Evolutionary conservation across 1,284 basidiomycete species (phyloP).

Genomic region (Vanrija sp.): DNA sequence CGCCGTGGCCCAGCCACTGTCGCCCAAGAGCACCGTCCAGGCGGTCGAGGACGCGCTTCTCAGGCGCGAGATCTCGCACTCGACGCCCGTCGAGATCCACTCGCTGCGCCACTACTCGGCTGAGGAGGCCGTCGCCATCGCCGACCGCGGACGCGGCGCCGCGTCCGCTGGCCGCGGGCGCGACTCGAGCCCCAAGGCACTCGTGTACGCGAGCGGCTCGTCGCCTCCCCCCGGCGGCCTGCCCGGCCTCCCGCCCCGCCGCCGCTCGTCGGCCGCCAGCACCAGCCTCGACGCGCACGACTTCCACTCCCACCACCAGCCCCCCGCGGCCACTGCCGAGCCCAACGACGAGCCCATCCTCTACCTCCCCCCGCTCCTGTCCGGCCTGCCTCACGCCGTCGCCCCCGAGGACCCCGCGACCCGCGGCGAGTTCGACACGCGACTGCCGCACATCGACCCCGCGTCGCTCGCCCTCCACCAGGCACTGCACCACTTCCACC

Average conservation of each 20-base stretch:
- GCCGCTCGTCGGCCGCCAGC: slow-evolving; percentile 7
- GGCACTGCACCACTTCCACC: slow-evolving; percentile 71
- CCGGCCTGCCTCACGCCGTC: slow-evolving; percentile 54
- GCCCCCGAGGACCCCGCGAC: slow-evolving; percentile 24
- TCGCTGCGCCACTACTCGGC: background rate
- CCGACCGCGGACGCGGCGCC: background rate
- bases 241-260: slow-evolving; percentile 9
- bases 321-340: slow-evolving; percentile 56
- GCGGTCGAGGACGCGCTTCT: background rate
- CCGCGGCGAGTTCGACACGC: slow-evolving; percentile 62
- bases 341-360: slow-evolving; percentile 57
- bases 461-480: slow-evolving; percentile 78
- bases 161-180: slow-evolving; percentile 7
- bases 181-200: slow-evolving; percentile 15
- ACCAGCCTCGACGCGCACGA: slow-evolving; percentile 11
- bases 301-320: slow-evolving; percentile 51
- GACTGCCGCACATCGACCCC: slow-evolving; percentile 74
- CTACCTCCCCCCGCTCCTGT: slow-evolving; percentile 74
- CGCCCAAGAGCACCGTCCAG: background rate
- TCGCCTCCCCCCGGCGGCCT: slow-evolving; percentile 5
- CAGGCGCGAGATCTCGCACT: background rate
- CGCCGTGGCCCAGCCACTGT: background rate
- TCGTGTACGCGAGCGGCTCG: slow-evolving; percentile 14
- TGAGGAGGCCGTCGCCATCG: background rate
- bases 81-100: background rate